Evolutionary conservation across 1,284 basidiomycete genomes (phyloP).

Genomic region (Neolentinus lepideus): DNA sequence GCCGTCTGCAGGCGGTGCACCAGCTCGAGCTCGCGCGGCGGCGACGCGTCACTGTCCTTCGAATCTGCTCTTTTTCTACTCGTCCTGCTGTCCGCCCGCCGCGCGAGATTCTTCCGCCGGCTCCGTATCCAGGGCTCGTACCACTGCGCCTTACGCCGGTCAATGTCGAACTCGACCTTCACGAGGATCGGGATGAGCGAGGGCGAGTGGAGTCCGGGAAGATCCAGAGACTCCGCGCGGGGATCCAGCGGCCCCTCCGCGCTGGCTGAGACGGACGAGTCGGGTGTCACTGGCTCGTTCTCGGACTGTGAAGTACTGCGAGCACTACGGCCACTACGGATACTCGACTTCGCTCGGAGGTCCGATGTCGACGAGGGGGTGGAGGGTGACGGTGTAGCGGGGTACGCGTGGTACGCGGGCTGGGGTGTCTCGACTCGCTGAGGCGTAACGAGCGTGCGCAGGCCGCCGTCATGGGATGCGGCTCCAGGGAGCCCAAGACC

Average conservation of each 20-base stretch:
- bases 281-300: slow-evolving; percentile 39
- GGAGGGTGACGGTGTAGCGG: slow-evolving; percentile 47
- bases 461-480: slow-evolving; percentile 24
- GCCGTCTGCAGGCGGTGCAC: slow-evolving; percentile 40
- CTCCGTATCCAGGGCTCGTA: slow-evolving; percentile 73
- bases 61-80: slow-evolving; percentile 13
- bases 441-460: slow-evolving; percentile 43
- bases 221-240: slow-evolving; percentile 36
- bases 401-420: slow-evolving; percentile 28
- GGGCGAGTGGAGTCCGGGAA: slow-evolving; percentile 57
- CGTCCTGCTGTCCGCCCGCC: slow-evolving; percentile 38
- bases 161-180: slow-evolving; percentile 86
- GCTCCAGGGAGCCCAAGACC: slow-evolving; percentile 23
- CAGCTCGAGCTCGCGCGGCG: slow-evolving; percentile 42
- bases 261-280: slow-evolving; percentile 32
- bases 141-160: slow-evolving; percentile 69
- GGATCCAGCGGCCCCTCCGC: slow-evolving; percentile 16
- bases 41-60: slow-evolving; percentile 14
- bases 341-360: slow-evolving; percentile 15
- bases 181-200: slow-evolving; percentile 75
- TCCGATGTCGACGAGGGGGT: slow-evolving; percentile 43
- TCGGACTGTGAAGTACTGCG: slow-evolving; percentile 42
- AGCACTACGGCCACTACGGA: slow-evolving; percentile 25
- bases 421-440: slow-evolving; percentile 26
- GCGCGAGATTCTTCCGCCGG: slow-evolving; percentile 48